Base-by-base conservation (phyloP, 2,329 filamentous ascomycete genomes). In the Colletotrichum sublineola region DNA sequence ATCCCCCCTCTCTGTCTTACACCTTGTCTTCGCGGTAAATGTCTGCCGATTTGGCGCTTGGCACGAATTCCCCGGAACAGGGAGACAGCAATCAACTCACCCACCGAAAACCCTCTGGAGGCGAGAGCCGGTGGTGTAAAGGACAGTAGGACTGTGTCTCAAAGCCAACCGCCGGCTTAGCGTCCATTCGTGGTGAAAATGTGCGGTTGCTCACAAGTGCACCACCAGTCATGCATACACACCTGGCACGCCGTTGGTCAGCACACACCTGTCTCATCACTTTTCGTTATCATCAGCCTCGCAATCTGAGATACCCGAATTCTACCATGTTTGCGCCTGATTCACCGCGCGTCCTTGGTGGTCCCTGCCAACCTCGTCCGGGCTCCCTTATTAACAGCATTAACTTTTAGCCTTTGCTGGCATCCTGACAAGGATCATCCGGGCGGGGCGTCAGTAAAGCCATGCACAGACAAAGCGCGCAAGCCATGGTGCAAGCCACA, bases 401-500 rank as follows among this genome's bases (percentile, higher is more conserved):
- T 71, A 11, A 14, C 55, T 55, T 24, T 64, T 56, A 55, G 60
- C 67, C 46, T 55, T 61, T 66, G 55, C 48, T 63, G 50, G 52
- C 68, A 58, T 52, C 31, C 31, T 40, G 48, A 71, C 68, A 71
- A 55, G 68, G 65, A 63, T 68, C 42, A 50, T 38, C 44, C 42
- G 24, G 12, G 52, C 53, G 42, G 53, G 40, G 61, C 56, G 63
- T 63, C 33, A 56, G 55, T 67, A 68, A 73, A 63, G 67, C 61
- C 56, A 63, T 70, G 48, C 57, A 36, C 33, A 58, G 36, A 67
- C 67, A 71, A 73, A 73, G 62, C 57, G 55, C 56, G 67, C 60
- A 68, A 71, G 68, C 64, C 64, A 50, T 70, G 46, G 63, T 57
- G 29, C 62, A 73, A 73, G 71, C 71, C 71, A 73, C 71, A 71